Base-by-base conservation (phyloP, 2,329 filamentous ascomycete genomes). In the Alternaria postmessia region DNA sequence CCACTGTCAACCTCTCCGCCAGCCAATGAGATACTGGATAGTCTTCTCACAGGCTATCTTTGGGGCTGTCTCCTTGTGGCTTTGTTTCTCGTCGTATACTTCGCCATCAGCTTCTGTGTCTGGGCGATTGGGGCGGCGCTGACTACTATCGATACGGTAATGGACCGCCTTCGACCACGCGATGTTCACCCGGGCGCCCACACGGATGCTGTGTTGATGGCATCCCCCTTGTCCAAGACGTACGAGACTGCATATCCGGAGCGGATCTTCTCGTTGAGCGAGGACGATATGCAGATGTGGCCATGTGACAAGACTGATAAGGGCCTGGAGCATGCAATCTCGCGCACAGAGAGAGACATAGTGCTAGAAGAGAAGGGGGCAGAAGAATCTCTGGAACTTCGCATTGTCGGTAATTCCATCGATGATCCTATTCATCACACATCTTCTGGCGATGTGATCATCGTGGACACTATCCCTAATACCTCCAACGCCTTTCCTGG, bases 11-110 rank as follows among this genome's bases (percentile, higher is more conserved):
- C 58, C 12, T 22, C n/a, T 22, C 38, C 48, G 20, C 41, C 46
- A 41, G 51, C 46, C 30, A 58, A 61, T 5, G 9, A 51, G 28
- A 16, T 52, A 16, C 39, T 59, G 8, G 59, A 64, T 22, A 43
- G 20, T 7, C 20, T 62, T 12, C 26, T 62, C 42, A 42, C 54
- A 16, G 57, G 62, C 54, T 34, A 65, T 18, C 44, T 68, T 7
- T 39, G 56, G 12, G 43, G 49, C 7, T 63, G 57, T 38, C 28
- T 51, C 11, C 22, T 62, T 4, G 62, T 55, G 14, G 8, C 57
- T 1, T 59, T 64, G 44, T 68, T 59, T 38, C 38, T 65, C 30
- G 7, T 44, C 63, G 16, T 58, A 39, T 24, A 44, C 24, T 32
- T 49, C 30, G 24, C 41, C 24, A 47, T 48, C 32, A 47, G 44